A percentile compares a stretch with the other conserved stretches of the same genome.
These are phyloP conservation scores for Pythium apleroticum DNA, from an alignment of 352 stramenopile genomes.

Conservation along the genomic window DNA sequence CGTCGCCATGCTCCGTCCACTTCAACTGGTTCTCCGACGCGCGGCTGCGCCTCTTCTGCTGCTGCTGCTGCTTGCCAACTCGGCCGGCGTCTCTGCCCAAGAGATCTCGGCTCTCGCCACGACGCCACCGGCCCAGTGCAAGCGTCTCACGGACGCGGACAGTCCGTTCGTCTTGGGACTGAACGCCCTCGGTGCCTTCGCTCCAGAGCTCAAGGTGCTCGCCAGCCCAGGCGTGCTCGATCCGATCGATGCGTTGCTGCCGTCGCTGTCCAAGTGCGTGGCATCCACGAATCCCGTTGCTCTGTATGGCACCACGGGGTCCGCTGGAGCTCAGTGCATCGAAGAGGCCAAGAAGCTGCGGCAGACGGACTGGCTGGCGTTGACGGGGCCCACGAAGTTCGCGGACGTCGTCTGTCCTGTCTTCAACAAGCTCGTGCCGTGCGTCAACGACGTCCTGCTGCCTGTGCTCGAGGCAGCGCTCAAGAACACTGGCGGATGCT, in stretches of 20 bases:
- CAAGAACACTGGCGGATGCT: conserved; percentile 13
- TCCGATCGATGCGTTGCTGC: conserved; percentile 10
- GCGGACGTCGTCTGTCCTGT: conserved; percentile 9
- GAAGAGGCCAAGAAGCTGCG: not conserved
- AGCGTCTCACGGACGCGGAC: conserved; percentile 10
- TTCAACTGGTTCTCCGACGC: conserved; percentile 8
- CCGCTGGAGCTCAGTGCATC: not conserved
- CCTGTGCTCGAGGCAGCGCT: conserved; percentile 9
- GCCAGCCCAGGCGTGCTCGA: conserved; percentile 1
- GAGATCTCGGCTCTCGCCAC: conserved; percentile 3
- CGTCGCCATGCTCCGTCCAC: conserved; percentile 11
- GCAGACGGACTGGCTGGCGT: not conserved
- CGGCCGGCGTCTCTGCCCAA: not conserved
- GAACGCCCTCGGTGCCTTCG: not conserved
- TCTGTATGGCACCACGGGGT: not conserved
- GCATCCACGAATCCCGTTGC: conserved; percentile 5
- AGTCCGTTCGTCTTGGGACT: conserved; percentile 14
- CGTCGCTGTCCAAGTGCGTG: conserved; percentile 14
- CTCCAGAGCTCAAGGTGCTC: not conserved
- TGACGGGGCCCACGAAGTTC: conserved; percentile 1
- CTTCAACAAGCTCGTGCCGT: conserved; percentile 1
- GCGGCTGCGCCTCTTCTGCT: conserved; percentile 2
- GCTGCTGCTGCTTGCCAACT: not conserved
- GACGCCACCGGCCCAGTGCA: not conserved
- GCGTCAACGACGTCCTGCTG: conserved; percentile 18